A percentile compares a stretch with the other conserved stretches of the same genome.
These are phyloP conservation scores for Eucalyptus cloeziana DNA, from an alignment of 345 rosid species.

Conservation along the genomic window DNA sequence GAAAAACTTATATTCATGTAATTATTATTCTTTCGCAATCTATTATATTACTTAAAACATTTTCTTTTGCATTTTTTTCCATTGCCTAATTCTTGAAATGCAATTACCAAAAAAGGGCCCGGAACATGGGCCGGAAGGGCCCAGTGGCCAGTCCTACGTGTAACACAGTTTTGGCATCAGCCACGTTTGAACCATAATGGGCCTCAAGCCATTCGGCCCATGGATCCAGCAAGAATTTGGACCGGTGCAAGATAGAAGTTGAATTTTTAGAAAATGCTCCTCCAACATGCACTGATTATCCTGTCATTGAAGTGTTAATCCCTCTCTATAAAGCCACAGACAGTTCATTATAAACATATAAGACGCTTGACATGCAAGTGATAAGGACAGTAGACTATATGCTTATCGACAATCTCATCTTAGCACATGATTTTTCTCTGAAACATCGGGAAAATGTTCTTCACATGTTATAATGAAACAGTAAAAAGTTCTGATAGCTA, in stretches of 20 bases:
- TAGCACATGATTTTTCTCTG: not conserved
- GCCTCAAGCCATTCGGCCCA: not conserved
- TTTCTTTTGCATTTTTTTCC: not conserved
- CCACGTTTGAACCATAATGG: not conserved
- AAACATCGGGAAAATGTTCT: not conserved
- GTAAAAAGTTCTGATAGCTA: not conserved
- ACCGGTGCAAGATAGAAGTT: not conserved
- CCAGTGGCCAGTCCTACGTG: not conserved
- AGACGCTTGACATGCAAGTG: not conserved
- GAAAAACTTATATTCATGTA: not conserved
- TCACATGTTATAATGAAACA: fast-evolving
- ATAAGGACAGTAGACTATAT: not conserved
- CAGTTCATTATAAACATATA: not conserved
- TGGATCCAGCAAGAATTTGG: not conserved
- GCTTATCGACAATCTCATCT: not conserved
- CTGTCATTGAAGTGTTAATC: not conserved
- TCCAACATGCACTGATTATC: not conserved
- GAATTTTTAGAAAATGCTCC: not conserved
- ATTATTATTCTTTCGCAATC: not conserved
- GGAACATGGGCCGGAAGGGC: not conserved
- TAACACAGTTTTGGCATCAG: not conserved
- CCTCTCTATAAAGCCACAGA: not conserved
- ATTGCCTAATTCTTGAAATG: not conserved
- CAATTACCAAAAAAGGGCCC: not conserved
- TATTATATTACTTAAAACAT: not conserved